Percentiles rank a stretch among this genome's conserved stretches.
These are phyloP conservation scores for Berberis vulgaris DNA, from an alignment of 164 flowering plant genomes.

Conservation along the genomic window DNA sequence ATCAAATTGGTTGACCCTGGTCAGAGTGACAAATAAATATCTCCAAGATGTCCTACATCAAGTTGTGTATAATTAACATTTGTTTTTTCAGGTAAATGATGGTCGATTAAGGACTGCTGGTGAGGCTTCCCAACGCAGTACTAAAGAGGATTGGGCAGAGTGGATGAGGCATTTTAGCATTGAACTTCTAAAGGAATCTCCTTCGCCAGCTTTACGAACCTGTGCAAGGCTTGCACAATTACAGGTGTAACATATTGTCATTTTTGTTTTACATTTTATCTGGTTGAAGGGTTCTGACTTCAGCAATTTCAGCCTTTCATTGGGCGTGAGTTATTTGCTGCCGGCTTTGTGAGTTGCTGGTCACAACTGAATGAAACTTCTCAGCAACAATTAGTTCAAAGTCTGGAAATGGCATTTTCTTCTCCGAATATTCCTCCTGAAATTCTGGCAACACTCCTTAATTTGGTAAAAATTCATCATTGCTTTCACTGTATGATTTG, in stretches of 20 bases:
- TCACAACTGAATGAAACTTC: conserved; percentile 65
- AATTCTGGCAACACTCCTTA: conserved; percentile 92
- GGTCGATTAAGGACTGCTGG: conserved; percentile 85
- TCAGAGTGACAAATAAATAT: no score
- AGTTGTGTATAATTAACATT: not conserved
- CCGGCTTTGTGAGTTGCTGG: conserved; percentile 99
- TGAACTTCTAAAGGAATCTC: conserved; percentile 92
- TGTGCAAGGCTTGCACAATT: conserved; percentile 97
- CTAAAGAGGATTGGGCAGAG: conserved; percentile 99
- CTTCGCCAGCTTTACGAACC: conserved; percentile 94
- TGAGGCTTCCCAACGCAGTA: conserved; percentile 99
- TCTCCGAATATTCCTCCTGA: conserved; percentile 98
- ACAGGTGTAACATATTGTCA: conserved; percentile 38
- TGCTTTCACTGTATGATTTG: not conserved
- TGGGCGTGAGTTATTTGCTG: conserved; percentile 97
- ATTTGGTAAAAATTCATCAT: conserved; percentile 52
- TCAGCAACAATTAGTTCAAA: conserved; percentile 75
- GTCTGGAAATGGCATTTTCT: conserved; percentile 96
- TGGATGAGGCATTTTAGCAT: conserved; percentile 99
- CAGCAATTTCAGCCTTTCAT: conserved; percentile 70
- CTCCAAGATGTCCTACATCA: not conserved
- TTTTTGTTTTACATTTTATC: not conserved
- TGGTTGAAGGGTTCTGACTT: conserved; percentile 18
- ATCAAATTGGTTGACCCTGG: no score
- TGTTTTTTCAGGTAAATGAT: conserved; percentile 74